Conservation (phyloP, 768 basidiomycete species). For the Lanmaoa rubissima region DNA sequence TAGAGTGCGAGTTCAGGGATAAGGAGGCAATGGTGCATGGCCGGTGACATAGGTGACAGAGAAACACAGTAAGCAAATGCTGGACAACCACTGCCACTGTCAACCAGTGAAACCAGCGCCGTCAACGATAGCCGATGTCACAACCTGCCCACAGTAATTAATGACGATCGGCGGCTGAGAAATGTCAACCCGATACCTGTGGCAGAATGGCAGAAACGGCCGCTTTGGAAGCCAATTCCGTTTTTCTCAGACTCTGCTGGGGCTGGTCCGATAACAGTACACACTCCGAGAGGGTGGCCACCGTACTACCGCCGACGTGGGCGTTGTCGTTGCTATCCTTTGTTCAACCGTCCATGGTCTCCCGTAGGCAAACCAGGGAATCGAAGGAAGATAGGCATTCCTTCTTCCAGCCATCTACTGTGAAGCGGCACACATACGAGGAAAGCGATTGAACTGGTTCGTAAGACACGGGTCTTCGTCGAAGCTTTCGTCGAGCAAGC, state of each 20-base stretch:
- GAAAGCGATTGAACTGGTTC: not conserved
- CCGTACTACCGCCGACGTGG: not conserved
- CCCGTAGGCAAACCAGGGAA: not conserved
- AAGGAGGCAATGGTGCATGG: conserved; percentile 32
- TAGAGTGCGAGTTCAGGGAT: conserved; percentile 26
- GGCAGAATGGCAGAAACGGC: not conserved
- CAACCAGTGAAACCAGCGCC: not conserved
- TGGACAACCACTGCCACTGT: not conserved
- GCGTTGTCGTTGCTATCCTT: not conserved
- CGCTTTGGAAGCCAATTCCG: conserved; percentile 2
- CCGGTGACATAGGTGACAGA: not conserved
- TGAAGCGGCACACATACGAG: not conserved
- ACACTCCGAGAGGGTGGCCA: not conserved
- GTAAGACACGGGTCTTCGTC: not conserved
- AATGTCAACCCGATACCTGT: not conserved
- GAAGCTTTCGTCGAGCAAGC: not conserved
- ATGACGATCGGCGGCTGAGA: not conserved
- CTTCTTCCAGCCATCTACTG: not conserved
- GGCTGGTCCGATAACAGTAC: conserved; percentile 5
- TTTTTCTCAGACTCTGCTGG: conserved; percentile 15
- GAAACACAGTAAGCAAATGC: not conserved
- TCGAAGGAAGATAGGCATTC: not conserved
- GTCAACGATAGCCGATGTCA: not conserved
- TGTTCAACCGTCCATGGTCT: not conserved
- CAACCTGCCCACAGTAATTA: not conserved